Evolutionary conservation across 23 red algal genomes (phyloP).

Genomic region (Chondrus crispus): DNA sequence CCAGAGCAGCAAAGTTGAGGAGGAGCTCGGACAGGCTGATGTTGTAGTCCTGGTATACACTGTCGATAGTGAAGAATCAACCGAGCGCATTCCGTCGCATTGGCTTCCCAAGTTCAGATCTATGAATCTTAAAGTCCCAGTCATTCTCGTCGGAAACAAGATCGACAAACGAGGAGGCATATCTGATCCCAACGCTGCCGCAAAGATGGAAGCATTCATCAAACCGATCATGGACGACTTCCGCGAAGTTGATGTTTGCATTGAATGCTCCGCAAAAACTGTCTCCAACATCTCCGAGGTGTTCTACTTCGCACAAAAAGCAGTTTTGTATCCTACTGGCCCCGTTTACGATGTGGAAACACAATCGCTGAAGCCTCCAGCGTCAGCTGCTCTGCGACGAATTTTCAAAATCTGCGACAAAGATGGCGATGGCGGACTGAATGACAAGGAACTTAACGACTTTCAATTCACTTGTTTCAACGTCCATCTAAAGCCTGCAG

Average conservation of each 20-base stretch:
- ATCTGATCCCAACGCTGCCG: slow-evolving; percentile 48
- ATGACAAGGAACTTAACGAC: slow-evolving; percentile 97
- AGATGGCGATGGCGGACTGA: slow-evolving; percentile 85
- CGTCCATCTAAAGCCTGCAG: slow-evolving; percentile 73
- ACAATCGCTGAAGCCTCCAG: slow-evolving; percentile 63
- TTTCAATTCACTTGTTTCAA: slow-evolving; percentile 96
- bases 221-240: slow-evolving; percentile 98
- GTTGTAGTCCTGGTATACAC: slow-evolving; percentile 96
- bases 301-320: slow-evolving; percentile 96
- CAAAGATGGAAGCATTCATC: slow-evolving; percentile 86
- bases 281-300: slow-evolving; percentile 96
- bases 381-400: slow-evolving; percentile 73
- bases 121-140: slow-evolving; percentile 52
- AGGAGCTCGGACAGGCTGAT: slow-evolving; percentile 69
- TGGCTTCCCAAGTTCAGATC: slow-evolving; percentile 82
- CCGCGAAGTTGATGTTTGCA: slow-evolving; percentile 93
- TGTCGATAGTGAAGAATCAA: slow-evolving; percentile 64
- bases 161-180: slow-evolving; percentile 76
- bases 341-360: slow-evolving; percentile 87
- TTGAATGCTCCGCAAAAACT: slow-evolving; percentile 94
- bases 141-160: slow-evolving; percentile 98
- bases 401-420: slow-evolving; percentile 96
- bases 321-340: slow-evolving; percentile 92
- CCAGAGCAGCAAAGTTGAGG: slow-evolving; percentile 42
- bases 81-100: slow-evolving; percentile 56